Conservation (phyloP, 1,284 basidiomycete species). For the Puccinia hordei region DNA sequence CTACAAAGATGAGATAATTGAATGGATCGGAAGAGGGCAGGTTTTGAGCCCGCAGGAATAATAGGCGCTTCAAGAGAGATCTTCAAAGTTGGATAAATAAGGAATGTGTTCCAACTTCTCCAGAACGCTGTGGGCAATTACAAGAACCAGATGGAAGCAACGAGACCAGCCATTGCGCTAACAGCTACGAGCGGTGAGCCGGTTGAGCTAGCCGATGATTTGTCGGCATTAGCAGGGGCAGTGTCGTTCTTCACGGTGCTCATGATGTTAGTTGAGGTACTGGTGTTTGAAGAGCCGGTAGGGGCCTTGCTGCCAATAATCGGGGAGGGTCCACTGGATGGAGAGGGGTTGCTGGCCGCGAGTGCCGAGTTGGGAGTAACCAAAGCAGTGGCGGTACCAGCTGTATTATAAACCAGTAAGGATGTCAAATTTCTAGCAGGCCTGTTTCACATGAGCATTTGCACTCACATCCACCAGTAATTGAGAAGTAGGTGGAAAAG, state of each 20-base stretch:
- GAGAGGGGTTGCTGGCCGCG: background rate
- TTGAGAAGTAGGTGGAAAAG: slow-evolving; percentile 42
- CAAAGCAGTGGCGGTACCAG: slow-evolving; percentile 11
- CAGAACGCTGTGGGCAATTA: background rate
- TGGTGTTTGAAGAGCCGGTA: background rate
- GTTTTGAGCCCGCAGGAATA: too few relatives aligned
- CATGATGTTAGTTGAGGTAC: background rate
- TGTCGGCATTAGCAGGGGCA: background rate
- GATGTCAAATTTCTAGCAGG: background rate
- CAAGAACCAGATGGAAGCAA: slow-evolving; percentile 4
- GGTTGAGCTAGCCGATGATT: background rate
- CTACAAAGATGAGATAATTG: too few relatives aligned
- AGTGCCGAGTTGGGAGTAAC: background rate
- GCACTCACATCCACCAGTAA: slow-evolving; percentile 45
- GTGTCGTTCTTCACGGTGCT: slow-evolving; percentile 8
- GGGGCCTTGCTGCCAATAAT: slow-evolving; percentile 2
- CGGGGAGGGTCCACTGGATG: slow-evolving; percentile 5
- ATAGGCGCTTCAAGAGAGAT: background rate
- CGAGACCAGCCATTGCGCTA: background rate
- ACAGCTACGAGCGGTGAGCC: background rate
- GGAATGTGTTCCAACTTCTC: background rate
- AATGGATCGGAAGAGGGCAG: too few relatives aligned
- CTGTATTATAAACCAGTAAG: background rate
- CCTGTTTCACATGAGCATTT: background rate
- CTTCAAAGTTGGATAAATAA: background rate